A percentile compares a stretch with the other conserved stretches of the same genome.
Conservation (phyloP, 1,284 basidiomycete species). For the Calocybe gambosa region DNA sequence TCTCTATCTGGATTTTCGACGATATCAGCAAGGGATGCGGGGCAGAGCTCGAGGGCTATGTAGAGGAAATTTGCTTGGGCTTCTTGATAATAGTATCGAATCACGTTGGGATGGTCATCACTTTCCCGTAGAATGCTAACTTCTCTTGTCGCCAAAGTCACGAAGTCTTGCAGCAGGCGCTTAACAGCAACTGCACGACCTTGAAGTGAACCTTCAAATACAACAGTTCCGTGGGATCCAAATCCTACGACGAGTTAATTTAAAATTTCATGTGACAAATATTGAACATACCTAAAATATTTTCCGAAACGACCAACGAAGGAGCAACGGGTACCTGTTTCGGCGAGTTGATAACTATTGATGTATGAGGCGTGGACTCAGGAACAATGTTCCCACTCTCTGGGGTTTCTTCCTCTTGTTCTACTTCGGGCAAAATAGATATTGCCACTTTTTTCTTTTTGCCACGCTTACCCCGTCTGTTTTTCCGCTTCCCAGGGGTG, state of each 20-base stretch:
- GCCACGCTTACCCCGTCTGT: constrained; percentile 38
- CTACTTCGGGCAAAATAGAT: constrained; percentile 16
- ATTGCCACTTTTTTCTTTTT: constrained; percentile 37
- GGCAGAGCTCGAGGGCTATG: constrained; percentile 95
- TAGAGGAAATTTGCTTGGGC: constrained; percentile 90
- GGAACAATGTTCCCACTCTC: constrained; percentile 10
- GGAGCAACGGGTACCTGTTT: constrained; percentile 23
- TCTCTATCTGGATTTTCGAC: constrained; percentile 73
- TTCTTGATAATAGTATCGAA: constrained; percentile 98
- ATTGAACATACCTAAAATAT: constrained; percentile 63
- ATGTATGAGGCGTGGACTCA: constrained; percentile 19
- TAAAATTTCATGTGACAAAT: neutral
- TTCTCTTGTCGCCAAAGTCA: constrained; percentile 91
- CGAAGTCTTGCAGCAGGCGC: constrained; percentile 91
- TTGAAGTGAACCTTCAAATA: constrained; percentile 90
- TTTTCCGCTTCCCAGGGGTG: constrained; percentile 40
- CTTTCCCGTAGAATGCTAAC: constrained; percentile 93
- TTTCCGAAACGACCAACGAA: constrained; percentile 67
- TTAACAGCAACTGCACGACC: constrained; percentile 97
- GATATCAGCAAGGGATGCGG: constrained; percentile 90
- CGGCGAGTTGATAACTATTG: constrained; percentile 25
- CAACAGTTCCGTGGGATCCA: constrained; percentile 95
- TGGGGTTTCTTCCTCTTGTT: constrained; percentile 17
- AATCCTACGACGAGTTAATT: constrained; percentile 52
- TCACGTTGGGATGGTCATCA: constrained; percentile 98